Base-by-base conservation (phyloP, 139 green algal genomes). In the Astrephomene gubernaculifera region DNA sequence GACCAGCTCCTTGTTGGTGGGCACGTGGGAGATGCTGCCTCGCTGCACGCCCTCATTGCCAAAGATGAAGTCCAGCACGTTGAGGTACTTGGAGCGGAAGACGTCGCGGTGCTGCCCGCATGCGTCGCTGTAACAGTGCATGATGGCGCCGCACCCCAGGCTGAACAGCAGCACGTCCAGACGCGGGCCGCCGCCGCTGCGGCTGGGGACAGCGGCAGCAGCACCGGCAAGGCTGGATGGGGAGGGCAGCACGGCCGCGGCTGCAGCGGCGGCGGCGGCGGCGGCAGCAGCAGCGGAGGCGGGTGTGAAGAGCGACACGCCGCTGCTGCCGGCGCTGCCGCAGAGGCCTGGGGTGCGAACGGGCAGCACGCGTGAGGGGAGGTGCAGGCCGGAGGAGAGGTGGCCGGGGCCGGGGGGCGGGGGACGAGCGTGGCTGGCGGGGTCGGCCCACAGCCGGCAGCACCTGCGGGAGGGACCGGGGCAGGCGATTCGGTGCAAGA, bases 11-110 rank as follows among this genome's bases (percentile, higher is more conserved):
- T 76, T 61, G 81, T 94, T 96, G 86, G 64, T 90, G 45, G 94
- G 94, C 27, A 90, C 64, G 86, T 97, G 95, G 41, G 83, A 75
- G 73, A 97, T 96, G 61, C 33, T 67, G 60, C 89, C 93, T 4
- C 87, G 39, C 33, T 86, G 54, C 29, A 97, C 73, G 31, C 95
- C 93, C 33, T 79, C 86, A 87, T 93, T 96, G 69, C 97, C 97
- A 79, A 99, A 95, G 7, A 99, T 86, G 80, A 96, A 98, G 86
- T 99, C 97, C 33, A 99, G 92, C 17, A 98, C 94, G 69, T 95
- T 96, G 10, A 98, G 92, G 89, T 99, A 99, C 88, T 98, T 98
- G 85, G 73, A 93, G 31, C 90, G 87, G 91, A 99, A 98, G n/a
- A 98, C 95, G 63, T 98, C 95, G 0, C 96, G 81, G 78, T 97